Conservation (phyloP, 306 rosid genomes). For the Elaeagnus macrophylla region DNA sequence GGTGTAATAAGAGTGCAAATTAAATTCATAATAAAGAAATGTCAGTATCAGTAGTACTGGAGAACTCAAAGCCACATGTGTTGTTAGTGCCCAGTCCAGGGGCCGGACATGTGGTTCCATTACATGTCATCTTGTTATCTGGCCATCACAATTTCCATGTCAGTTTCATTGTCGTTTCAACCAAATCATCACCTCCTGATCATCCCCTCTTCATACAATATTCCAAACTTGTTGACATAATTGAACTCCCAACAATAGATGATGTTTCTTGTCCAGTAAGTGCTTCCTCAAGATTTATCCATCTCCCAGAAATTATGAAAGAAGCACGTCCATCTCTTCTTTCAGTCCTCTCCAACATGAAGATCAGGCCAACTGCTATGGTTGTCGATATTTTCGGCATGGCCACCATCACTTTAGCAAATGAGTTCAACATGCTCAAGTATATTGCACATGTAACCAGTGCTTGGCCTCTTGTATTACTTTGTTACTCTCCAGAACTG, state of each 20-base stretch:
- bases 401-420: too few species aligned
- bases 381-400: slow-evolving; percentile 47
- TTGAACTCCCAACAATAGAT: slow-evolving; percentile 22
- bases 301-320: slow-evolving; percentile 25
- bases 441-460: slow-evolving; percentile 30
- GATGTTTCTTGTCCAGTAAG: neutral
- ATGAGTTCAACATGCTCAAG: too few species aligned
- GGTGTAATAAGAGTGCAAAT: too few species aligned
- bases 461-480: slow-evolving; percentile 35
- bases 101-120: slow-evolving; percentile 44
- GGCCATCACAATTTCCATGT: slow-evolving; percentile 21
- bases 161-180: slow-evolving; percentile 28
- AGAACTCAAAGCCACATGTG: slow-evolving; percentile 15
- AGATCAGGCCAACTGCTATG: slow-evolving; percentile 24
- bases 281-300: neutral
- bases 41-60: neutral
- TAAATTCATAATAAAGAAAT: too few species aligned
- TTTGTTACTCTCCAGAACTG: neutral
- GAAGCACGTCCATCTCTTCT: slow-evolving; percentile 11
- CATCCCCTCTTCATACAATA: slow-evolving; percentile 15
- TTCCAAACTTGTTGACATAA: slow-evolving; percentile 17
- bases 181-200: slow-evolving; percentile 20
- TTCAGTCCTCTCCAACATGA: slow-evolving; percentile 7
- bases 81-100: slow-evolving; percentile 46
- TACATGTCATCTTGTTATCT: slow-evolving; percentile 26